phyloP scores from a whole-genome alignment of 1,139 yeast genomes.

The Schizosaccharomyces versatilis region DNA sequence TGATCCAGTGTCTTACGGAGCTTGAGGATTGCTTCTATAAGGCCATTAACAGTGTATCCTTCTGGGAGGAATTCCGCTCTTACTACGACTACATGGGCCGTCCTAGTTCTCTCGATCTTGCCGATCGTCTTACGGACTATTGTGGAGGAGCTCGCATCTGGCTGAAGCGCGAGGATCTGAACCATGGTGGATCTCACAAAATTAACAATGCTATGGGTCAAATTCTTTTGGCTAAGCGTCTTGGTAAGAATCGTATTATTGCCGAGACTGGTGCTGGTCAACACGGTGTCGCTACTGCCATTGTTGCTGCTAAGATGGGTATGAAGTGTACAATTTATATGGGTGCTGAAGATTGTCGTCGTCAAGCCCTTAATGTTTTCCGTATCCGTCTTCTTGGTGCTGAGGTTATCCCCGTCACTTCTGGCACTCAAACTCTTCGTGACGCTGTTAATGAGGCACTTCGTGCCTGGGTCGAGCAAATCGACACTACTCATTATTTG shows the following conservation, averaged over 20 bases:
- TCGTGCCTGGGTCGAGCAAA: constrained; percentile 80
- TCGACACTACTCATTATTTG: constrained; percentile 70
- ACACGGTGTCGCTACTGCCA: constrained; percentile 98
- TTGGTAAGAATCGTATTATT: constrained; percentile 74
- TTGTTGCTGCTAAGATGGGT: constrained; percentile 96
- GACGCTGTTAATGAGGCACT: constrained; percentile 97
- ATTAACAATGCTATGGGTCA: constrained; percentile 93
- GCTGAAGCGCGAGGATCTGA: constrained; percentile 93
- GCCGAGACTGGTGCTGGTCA: constrained; percentile 99
- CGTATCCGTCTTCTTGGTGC: constrained; percentile 95
- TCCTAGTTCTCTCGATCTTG: constrained; percentile 79
- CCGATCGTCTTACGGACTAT: constrained; percentile 68
- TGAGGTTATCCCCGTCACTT: constrained; percentile 72
- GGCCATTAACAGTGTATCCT: constrained; percentile 68
- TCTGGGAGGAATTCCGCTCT: constrained; percentile 79
- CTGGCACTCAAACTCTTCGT: constrained; percentile 87
- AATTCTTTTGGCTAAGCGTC: constrained; percentile 69
- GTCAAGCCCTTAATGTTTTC: constrained; percentile 94
- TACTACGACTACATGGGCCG: constrained; percentile 84
- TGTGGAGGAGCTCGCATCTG: constrained; percentile 96
- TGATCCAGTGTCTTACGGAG: constrained; percentile 75
- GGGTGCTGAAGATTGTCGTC: constrained; percentile 98
- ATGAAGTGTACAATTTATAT: constrained; percentile 84
- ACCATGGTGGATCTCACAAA: constrained; percentile 95
- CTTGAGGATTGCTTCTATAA: constrained; percentile 68